These are phyloP conservation scores for Fragilaria radians DNA, from an alignment of 108 stramenopile genomes.

Conservation along the genomic window DNA sequence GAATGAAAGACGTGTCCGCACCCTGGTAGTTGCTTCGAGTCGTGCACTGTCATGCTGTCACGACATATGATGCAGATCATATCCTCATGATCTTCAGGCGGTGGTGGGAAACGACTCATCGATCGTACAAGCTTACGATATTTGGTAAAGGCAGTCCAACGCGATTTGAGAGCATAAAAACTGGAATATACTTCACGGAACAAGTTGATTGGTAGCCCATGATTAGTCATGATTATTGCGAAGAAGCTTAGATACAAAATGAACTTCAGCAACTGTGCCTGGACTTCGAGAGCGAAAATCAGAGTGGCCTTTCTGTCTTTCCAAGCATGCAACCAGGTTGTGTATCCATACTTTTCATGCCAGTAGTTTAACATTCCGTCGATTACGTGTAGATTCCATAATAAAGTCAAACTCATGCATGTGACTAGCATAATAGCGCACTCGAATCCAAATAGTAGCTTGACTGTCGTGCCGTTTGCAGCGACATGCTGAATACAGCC, in stretches of 20 bases:
- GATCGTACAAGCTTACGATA: slow-evolving; percentile 87
- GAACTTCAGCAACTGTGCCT: slow-evolving; percentile 89
- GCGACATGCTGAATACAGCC: slow-evolving; percentile 48
- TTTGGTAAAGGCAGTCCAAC: slow-evolving; percentile 67
- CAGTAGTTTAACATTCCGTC: slow-evolving; percentile 72
- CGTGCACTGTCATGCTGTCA: slow-evolving; percentile 86
- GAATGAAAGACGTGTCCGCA: slow-evolving; percentile 92
- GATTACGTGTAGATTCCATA: slow-evolving; percentile 79
- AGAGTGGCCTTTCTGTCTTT: slow-evolving; percentile 75
- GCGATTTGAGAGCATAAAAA: slow-evolving; percentile 67
- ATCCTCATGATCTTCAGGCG: slow-evolving; percentile 75
- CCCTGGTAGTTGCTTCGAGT: slow-evolving; percentile 82
- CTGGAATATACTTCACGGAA: slow-evolving; percentile 89
- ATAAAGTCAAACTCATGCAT: slow-evolving; percentile 51
- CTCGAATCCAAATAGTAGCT: slow-evolving; percentile 95
- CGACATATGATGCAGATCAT: slow-evolving; percentile 98
- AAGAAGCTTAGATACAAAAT: slow-evolving; percentile 94
- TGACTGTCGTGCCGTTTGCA: slow-evolving; percentile 68
- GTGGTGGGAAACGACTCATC: slow-evolving; percentile 88
- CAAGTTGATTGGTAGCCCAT: slow-evolving; percentile 95
- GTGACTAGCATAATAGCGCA: slow-evolving; percentile 78
- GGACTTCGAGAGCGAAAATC: slow-evolving; percentile 86
- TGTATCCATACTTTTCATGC: slow-evolving; percentile 42
- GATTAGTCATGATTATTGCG: slow-evolving; percentile 88
- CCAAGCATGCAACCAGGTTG: slow-evolving; percentile 50